phyloP scores from a whole-genome alignment of 345 rosid species.

The Clausena lansium region DNA sequence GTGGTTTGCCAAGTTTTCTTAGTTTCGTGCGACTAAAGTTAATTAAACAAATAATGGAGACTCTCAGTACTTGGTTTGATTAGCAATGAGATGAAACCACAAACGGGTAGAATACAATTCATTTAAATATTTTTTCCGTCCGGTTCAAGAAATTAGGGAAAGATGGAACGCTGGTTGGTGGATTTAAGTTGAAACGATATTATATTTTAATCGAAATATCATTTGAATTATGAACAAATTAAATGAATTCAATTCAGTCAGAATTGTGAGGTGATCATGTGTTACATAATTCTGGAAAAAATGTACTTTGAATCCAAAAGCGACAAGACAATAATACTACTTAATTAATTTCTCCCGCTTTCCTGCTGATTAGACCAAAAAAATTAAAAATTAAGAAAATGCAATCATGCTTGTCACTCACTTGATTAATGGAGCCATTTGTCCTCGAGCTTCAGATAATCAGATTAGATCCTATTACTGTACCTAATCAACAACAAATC shows the following conservation, averaged over 20 bases:
- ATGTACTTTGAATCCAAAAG: too few species aligned
- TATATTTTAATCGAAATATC: too few species aligned
- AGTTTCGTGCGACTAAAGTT: too few species aligned
- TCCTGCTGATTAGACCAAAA: conserved; percentile 11
- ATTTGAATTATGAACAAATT: background rate
- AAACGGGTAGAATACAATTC: background rate
- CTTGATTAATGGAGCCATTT: background rate
- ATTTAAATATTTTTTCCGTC: background rate
- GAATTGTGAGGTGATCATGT: conserved; percentile 11
- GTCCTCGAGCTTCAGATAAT: background rate
- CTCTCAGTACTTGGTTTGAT: background rate
- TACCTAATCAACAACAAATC: background rate
- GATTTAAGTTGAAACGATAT: background rate
- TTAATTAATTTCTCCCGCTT: background rate
- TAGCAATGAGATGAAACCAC: background rate
- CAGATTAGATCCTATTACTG: background rate
- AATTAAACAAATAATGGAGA: background rate
- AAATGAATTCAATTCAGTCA: background rate
- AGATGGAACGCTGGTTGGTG: background rate
- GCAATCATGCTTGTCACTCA: background rate
- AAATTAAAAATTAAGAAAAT: background rate
- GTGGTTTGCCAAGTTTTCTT: too few species aligned
- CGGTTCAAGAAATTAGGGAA: background rate
- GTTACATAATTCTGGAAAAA: background rate
- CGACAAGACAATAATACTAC: conserved; percentile 1